phyloP scores from a whole-genome alignment of 257 asterid species.

The Fraxinus americana region DNA sequence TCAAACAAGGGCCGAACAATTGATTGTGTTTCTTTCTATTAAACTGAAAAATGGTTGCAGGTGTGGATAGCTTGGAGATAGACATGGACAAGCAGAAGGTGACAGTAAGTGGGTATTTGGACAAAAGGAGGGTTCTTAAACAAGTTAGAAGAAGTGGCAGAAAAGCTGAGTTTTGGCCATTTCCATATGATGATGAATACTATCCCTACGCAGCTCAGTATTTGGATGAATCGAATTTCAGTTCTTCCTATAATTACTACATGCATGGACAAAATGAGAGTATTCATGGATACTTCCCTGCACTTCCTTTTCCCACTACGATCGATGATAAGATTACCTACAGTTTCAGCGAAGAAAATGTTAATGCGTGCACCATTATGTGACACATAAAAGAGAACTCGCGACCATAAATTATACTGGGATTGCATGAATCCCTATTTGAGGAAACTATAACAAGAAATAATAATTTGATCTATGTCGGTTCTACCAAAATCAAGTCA shows the following conservation, averaged over 20 bases:
- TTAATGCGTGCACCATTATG: conserved; percentile 53
- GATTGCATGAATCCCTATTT: too few species aligned
- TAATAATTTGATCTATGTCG: neutral
- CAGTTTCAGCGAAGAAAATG: conserved; percentile 57
- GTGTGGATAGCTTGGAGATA: conserved; percentile 53
- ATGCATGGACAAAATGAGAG: conserved; percentile 56
- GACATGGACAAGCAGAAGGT: conserved; percentile 71
- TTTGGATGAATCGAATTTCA: conserved; percentile 48
- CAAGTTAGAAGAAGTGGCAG: conserved; percentile 49
- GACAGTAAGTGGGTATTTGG: conserved; percentile 56
- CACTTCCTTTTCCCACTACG: conserved; percentile 36
- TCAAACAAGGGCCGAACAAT: neutral
- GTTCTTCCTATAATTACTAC: conserved; percentile 52
- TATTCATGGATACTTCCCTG: conserved; percentile 55
- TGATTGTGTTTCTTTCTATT: neutral
- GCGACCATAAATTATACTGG: too few species aligned
- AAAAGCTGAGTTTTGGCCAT: conserved; percentile 64
- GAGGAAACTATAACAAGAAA: neutral
- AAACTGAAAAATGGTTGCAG: conserved; percentile 27
- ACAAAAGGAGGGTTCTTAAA: conserved; percentile 44
- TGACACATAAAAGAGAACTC: neutral
- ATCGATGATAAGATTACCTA: conserved; percentile 44
- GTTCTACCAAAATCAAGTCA: too few species aligned
- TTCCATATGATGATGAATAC: conserved; percentile 56
- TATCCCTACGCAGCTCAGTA: conserved; percentile 47